Evolutionary conservation across 140 eudicot species (phyloP).

Genomic region (Flaveria floridana): DNA sequence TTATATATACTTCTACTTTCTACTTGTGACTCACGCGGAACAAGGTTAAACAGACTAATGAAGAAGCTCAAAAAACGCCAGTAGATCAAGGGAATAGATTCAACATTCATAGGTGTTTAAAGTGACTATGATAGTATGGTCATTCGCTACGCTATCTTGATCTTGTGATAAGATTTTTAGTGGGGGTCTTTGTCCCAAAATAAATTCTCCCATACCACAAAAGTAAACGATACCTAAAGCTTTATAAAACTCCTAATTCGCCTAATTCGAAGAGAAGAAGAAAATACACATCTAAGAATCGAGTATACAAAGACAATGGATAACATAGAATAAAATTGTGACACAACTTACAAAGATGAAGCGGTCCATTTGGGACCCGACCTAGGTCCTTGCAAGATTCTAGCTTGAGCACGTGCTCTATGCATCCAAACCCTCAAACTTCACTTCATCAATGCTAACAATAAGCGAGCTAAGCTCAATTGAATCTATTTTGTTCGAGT

Average conservation of each 20-base stretch:
- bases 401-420: neutral
- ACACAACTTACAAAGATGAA: slow-evolving; percentile 25
- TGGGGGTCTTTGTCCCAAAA: slow-evolving; percentile 1
- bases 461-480: neutral
- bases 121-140: slow-evolving; percentile 24
- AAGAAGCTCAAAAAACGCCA: neutral
- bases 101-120: neutral
- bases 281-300: neutral
- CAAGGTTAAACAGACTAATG: neutral
- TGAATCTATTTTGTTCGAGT: neutral
- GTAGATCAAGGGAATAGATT: slow-evolving; percentile 13
- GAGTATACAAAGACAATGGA: neutral
- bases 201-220: neutral
- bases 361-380: slow-evolving; percentile 39
- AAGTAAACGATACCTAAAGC: slow-evolving; percentile 23
- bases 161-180: neutral
- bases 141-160: slow-evolving; percentile 22
- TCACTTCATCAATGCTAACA: too few species aligned
- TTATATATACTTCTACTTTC: slow-evolving; percentile 6
- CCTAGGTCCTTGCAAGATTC: slow-evolving; percentile 19
- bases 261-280: neutral
- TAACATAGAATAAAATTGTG: slow-evolving; percentile 12
- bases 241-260: neutral
- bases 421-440: neutral
- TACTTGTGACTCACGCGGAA: neutral